Conservation (phyloP, 257 asterid species). For the Lycium ferocissimum region DNA sequence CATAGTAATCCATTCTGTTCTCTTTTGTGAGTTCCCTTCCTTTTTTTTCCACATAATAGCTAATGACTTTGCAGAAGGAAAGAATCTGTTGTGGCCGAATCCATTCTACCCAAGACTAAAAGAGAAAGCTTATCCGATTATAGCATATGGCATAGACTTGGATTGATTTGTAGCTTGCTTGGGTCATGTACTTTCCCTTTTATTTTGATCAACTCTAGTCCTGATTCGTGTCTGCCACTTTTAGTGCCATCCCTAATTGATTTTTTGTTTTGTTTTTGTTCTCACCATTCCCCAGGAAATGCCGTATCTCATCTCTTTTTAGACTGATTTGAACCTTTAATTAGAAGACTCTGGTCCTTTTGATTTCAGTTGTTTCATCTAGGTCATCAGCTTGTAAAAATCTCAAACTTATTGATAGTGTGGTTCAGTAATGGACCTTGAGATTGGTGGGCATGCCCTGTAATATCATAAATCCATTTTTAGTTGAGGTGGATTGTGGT, state of each 20-base stretch:
- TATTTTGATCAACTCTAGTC: constrained; percentile 8
- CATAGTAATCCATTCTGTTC: not conserved
- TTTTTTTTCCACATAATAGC: not conserved
- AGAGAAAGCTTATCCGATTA: not conserved
- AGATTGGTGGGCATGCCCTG: not conserved
- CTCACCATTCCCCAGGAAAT: not conserved
- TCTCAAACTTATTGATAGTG: not conserved
- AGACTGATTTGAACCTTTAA: constrained; percentile 22
- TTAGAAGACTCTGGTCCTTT: not conserved
- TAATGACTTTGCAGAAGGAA: not conserved
- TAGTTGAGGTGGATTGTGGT: not conserved
- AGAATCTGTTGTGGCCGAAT: not conserved
- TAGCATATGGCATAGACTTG: not conserved
- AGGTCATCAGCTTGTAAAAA: not conserved
- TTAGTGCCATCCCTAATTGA: not conserved
- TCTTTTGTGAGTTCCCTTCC: not conserved
- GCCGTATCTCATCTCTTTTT: constrained; percentile 4
- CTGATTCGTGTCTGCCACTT: not conserved
- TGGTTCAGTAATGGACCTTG: constrained; percentile 7
- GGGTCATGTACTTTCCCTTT: not conserved
- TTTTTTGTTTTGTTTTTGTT: not conserved
- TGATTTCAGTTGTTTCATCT: not conserved
- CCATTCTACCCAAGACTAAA: not conserved
- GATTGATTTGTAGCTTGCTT: not conserved
- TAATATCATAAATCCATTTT: not conserved